A percentile compares a stretch with the other conserved stretches of the same genome.
Evolutionary conservation across 345 rosid species (phyloP).

Genomic region (Physaria fendleri): DNA sequence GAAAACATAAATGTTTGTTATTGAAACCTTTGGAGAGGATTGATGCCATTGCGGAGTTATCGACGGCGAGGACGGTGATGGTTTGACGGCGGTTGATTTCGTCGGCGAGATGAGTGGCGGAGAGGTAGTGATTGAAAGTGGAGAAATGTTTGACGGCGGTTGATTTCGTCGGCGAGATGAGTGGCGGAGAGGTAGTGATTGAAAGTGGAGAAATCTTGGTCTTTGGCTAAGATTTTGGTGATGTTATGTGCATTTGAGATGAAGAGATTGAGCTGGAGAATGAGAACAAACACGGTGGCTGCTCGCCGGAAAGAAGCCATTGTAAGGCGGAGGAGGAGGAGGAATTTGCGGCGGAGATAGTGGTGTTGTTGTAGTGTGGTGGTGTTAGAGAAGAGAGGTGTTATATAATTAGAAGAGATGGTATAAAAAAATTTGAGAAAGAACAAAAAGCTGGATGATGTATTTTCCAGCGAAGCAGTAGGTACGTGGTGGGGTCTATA

Average conservation of each 20-base stretch:
- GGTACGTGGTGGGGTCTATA: too few relatives aligned
- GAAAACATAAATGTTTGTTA: too few relatives aligned
- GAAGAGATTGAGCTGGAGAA: slow-evolving; percentile 21
- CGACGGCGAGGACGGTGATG: slow-evolving; percentile 81
- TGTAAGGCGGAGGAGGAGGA: not conserved
- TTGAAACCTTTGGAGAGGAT: slow-evolving; percentile 61
- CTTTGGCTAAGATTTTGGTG: slow-evolving; percentile 60
- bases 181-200: slow-evolving; percentile 84
- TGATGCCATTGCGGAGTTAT: slow-evolving; percentile 70
- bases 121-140: slow-evolving; percentile 93
- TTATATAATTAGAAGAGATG: too few relatives aligned
- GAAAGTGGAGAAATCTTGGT: slow-evolving; percentile 84
- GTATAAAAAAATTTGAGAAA: too few relatives aligned
- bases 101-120: slow-evolving; percentile 69
- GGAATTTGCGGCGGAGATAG: too few relatives aligned
- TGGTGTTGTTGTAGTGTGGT: too few relatives aligned
- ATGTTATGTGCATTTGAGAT: slow-evolving; percentile 66
- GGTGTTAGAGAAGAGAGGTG: too few relatives aligned
- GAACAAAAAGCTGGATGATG: too few relatives aligned
- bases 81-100: slow-evolving; percentile 83
- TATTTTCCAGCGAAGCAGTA: too few relatives aligned
- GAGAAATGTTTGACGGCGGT: slow-evolving; percentile 76
- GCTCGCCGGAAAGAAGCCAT: slow-evolving; percentile 10
- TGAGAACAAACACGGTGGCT: slow-evolving; percentile 21
- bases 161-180: slow-evolving; percentile 81